Percentiles rank a stretch among this genome's conserved stretches.
Conservation (phyloP, 1,284 basidiomycete genomes). For the Cryptococcus deneoformans region DNA sequence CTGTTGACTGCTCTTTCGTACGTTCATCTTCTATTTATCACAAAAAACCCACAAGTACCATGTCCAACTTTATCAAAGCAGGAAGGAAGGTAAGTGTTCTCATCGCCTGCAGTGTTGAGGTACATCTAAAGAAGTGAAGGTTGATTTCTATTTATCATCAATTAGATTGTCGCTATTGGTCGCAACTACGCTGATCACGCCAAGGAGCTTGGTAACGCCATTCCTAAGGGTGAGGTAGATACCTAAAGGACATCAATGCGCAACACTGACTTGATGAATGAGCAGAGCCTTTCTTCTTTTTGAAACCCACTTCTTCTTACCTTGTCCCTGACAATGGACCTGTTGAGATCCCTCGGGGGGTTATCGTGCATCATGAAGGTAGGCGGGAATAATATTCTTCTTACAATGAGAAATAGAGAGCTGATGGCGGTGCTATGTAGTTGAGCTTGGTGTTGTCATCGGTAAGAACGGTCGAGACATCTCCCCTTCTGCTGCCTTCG, state of each 20-base stretch:
- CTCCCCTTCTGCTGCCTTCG: conserved; percentile 63
- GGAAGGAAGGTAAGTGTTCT: conserved; percentile 51
- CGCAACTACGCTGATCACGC: conserved; percentile 67
- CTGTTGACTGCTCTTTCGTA: not conserved
- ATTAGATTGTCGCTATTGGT: conserved; percentile 80
- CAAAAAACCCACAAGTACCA: conserved; percentile 7
- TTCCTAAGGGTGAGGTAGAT: conserved; percentile 59
- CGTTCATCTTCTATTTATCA: not conserved
- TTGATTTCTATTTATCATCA: not conserved
- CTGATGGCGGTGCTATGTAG: conserved; percentile 50
- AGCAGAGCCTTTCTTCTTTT: conserved; percentile 92
- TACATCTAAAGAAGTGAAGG: no score
- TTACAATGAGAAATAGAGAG: not conserved
- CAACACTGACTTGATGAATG: not conserved
- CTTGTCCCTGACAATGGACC: conserved; percentile 62
- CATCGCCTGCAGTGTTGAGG: no score
- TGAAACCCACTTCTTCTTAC: conserved; percentile 94
- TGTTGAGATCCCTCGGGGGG: conserved; percentile 82
- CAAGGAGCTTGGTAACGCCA: conserved; percentile 85
- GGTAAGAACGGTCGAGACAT: conserved; percentile 83
- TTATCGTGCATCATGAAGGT: conserved; percentile 91
- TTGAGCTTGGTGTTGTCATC: conserved; percentile 96
- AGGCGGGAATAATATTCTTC: conserved; percentile 14
- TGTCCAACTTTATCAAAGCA: conserved; percentile 44
- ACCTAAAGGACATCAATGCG: not conserved